These are phyloP conservation scores for Coemansia sp. DNA, from an alignment of 192 early-diverging fungal genomes.

Conservation along the genomic window DNA sequence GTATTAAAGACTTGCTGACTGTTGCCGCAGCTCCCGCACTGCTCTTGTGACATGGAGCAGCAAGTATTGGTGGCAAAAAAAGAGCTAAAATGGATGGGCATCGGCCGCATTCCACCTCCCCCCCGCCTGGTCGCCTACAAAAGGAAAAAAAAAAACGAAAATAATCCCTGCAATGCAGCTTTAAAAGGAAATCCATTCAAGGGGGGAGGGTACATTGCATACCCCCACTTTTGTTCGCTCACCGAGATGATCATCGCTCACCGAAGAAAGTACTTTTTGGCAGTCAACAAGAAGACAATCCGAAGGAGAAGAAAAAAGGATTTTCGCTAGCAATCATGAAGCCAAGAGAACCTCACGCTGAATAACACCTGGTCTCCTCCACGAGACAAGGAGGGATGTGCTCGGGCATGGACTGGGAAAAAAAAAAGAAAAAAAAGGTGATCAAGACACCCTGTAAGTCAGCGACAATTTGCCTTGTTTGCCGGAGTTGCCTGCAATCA, in stretches of 20 bases:
- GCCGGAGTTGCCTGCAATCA: conserved; percentile 1
- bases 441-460: neutral
- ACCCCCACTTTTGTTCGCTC: neutral
- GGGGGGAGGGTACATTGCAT: neutral
- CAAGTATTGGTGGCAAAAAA: neutral
- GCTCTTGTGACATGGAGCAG: neutral
- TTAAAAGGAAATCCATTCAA: neutral
- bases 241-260: neutral
- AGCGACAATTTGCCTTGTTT: neutral
- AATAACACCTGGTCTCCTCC: neutral
- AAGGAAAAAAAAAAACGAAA: neutral
- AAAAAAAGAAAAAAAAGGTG: neutral
- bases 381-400: neutral
- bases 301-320: neutral
- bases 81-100: neutral
- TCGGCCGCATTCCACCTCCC: no score
- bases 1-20: neutral
- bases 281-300: neutral
- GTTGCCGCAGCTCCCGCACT: neutral
- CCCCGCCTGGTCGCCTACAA: neutral
- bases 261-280: neutral
- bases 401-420: neutral
- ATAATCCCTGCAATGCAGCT: neutral
- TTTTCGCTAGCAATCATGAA: neutral
- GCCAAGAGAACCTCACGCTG: neutral